Evolutionary conservation across 306 rosid species (phyloP).

Genomic region (Abrus precatorius): DNA sequence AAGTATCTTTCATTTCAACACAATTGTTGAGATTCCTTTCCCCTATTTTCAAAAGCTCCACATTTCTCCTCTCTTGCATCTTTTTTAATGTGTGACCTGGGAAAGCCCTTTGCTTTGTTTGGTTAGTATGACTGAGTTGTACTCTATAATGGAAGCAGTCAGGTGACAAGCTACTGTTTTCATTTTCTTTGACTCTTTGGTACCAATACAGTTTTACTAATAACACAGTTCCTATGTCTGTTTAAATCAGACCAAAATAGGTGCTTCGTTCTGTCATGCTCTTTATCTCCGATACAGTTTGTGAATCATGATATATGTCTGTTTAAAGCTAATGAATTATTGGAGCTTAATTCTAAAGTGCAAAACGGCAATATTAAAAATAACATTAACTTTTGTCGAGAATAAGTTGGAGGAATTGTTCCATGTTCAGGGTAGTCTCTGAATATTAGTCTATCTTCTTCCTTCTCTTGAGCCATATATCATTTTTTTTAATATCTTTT

Average conservation of each 20-base stretch:
- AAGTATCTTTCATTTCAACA: conserved; percentile 26
- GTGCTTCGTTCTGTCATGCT: conserved; percentile 22
- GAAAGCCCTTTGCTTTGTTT: conserved; percentile 17
- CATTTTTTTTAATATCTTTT: conserved; percentile 9
- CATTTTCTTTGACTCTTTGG: conserved; percentile 19
- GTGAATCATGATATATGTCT: background rate
- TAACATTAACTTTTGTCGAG: background rate
- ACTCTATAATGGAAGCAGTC: background rate
- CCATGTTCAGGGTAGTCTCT: conserved; percentile 8
- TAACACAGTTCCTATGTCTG: conserved; percentile 6
- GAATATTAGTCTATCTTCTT: conserved; percentile 27
- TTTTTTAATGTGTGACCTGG: conserved; percentile 1
- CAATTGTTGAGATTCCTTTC: conserved; percentile 19
- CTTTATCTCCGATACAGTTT: background rate
- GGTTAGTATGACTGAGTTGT: conserved; percentile 31
- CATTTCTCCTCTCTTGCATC: conserved; percentile 31
- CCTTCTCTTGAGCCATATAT: conserved; percentile 8
- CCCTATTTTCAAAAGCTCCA: conserved; percentile 36
- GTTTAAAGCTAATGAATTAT: conserved; percentile 33
- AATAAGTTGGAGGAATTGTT: conserved; percentile 30
- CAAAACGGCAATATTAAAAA: conserved; percentile 36
- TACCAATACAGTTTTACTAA: conserved; percentile 6
- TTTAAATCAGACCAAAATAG: conserved; percentile 27
- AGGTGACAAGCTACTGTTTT: conserved; percentile 18
- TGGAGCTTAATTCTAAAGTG: conserved; percentile 27